Conservation (phyloP, 2,329 filamentous ascomycete genomes). For the Penicillium fuscoglaucum region DNA sequence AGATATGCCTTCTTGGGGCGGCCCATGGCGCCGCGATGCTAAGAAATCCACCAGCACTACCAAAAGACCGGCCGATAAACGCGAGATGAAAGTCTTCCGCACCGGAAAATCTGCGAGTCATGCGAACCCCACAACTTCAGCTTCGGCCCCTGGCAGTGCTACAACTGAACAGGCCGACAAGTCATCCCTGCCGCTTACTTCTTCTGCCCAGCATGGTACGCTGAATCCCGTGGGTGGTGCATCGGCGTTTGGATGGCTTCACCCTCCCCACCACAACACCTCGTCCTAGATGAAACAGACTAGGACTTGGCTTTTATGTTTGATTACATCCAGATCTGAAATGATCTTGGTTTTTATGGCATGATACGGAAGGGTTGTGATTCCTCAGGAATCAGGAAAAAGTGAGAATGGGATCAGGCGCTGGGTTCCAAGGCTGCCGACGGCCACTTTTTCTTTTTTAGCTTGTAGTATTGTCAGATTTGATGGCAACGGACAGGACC, state of each 20-base stretch:
- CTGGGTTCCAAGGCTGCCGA: background rate
- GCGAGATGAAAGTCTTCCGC: conserved; percentile 85
- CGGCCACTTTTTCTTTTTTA: background rate
- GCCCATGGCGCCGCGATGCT: conserved; percentile 64
- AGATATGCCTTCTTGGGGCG: conserved; percentile 56
- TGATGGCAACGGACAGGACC: background rate
- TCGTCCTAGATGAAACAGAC: conserved; percentile 29
- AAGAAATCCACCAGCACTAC: conserved; percentile 27
- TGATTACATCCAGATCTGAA: conserved; percentile 5
- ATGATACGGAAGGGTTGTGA: background rate
- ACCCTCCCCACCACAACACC: conserved; percentile 39
- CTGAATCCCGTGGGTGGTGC: conserved; percentile 88
- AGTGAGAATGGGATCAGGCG: background rate
- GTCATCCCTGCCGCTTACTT: background rate
- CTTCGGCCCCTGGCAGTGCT: conserved; percentile 14
- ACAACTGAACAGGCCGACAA: conserved; percentile 15
- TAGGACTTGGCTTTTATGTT: conserved; percentile 16
- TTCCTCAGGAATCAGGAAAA: background rate
- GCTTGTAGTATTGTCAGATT: background rate
- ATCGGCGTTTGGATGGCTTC: conserved; percentile 93
- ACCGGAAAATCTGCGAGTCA: conserved; percentile 63
- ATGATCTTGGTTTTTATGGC: conserved; percentile 1
- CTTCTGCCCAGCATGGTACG: conserved; percentile 36
- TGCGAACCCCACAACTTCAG: conserved; percentile 29
- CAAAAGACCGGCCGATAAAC: conserved; percentile 47